Evolutionary conservation across 2,329 filamentous ascomycete species (phyloP).

Genomic region (Trichoderma arundinaceum): DNA sequence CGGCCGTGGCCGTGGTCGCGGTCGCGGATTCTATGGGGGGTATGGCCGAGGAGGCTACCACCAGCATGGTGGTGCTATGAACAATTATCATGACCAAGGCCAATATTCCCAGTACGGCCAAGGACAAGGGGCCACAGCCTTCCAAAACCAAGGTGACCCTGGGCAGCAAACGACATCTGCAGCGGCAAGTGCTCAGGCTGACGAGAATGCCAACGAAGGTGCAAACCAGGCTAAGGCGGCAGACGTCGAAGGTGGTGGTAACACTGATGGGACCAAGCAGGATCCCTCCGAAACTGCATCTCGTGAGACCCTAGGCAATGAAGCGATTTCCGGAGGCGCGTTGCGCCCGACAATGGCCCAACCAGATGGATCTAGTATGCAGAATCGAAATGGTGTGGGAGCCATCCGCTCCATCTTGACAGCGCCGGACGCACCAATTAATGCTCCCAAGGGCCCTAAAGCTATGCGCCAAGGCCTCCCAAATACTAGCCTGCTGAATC

Average conservation of each 20-base stretch:
- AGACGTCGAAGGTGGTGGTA: slow-evolving; percentile 33
- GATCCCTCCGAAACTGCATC: slow-evolving; percentile 37
- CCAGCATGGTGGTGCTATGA: slow-evolving; percentile 49
- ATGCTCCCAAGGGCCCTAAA: slow-evolving; percentile 89
- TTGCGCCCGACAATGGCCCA: slow-evolving; percentile 27
- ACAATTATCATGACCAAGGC: slow-evolving; percentile 46
- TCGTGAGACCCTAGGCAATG: slow-evolving; percentile 44
- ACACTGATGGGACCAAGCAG: slow-evolving; percentile 34
- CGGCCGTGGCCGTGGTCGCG: slow-evolving; percentile 69
- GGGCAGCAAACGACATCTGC: slow-evolving; percentile 35
- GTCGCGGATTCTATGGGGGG: slow-evolving; percentile 65
- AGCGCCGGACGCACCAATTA: slow-evolving; percentile 59
- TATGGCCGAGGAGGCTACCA: slow-evolving; percentile 61
- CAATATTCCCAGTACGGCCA: slow-evolving; percentile 42
- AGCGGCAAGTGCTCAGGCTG: slow-evolving; percentile 42
- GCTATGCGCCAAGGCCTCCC: slow-evolving; percentile 90
- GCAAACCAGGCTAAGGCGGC: slow-evolving; percentile 19
- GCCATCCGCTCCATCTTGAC: slow-evolving; percentile 44
- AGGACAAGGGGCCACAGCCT: slow-evolving; percentile 28
- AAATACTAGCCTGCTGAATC: slow-evolving; percentile 76
- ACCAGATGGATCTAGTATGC: slow-evolving; percentile 36
- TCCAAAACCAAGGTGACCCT: slow-evolving; percentile 35
- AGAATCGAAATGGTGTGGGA: slow-evolving; percentile 35
- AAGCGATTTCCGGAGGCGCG: slow-evolving; percentile 35
- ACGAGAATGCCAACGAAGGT: slow-evolving; percentile 47